Conservation (phyloP, 371 early-diverging fungal genomes). For the Apophysomyces trapeziformis region DNA sequence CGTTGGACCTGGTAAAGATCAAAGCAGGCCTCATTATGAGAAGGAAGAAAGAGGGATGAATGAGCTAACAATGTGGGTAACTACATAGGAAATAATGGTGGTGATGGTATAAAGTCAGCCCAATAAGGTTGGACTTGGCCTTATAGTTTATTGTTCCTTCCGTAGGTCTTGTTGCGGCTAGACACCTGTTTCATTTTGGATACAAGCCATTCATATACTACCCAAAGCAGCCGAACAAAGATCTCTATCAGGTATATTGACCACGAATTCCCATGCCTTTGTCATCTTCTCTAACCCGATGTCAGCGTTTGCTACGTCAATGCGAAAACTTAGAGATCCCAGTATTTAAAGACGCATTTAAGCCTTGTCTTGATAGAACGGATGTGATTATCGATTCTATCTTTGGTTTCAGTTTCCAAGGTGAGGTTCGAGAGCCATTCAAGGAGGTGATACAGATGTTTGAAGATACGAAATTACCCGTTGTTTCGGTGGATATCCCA, state of each 20-base stretch:
- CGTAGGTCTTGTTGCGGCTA: constrained; percentile 86
- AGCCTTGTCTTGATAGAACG: constrained; percentile 34
- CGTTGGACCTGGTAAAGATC: constrained; percentile 72
- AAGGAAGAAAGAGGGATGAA: background rate
- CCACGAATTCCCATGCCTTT: background rate
- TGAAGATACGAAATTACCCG: constrained; percentile 55
- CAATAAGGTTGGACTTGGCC: background rate
- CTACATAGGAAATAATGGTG: constrained; percentile 85
- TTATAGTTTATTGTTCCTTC: background rate
- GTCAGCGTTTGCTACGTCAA: constrained; percentile 69
- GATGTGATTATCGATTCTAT: constrained; percentile 86
- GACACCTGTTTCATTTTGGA: constrained; percentile 89
- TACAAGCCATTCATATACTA: constrained; percentile 79
- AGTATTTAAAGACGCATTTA: constrained; percentile 50
- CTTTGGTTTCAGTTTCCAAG: constrained; percentile 93
- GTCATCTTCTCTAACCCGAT: background rate
- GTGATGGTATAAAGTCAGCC: constrained; percentile 70
- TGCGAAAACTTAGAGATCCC: constrained; percentile 71
- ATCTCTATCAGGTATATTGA: constrained; percentile 61
- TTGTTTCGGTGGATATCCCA: constrained; percentile 90
- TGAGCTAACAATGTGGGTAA: constrained; percentile 17
- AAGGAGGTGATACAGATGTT: constrained; percentile 63
- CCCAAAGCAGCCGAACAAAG: constrained; percentile 75
- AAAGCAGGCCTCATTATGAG: background rate
- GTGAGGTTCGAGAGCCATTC: constrained; percentile 82